Percentiles rank a stretch among this genome's conserved stretches.
These are phyloP conservation scores for Posidonia oceanica DNA, from an alignment of 116 monocot genomes.

Conservation along the genomic window DNA sequence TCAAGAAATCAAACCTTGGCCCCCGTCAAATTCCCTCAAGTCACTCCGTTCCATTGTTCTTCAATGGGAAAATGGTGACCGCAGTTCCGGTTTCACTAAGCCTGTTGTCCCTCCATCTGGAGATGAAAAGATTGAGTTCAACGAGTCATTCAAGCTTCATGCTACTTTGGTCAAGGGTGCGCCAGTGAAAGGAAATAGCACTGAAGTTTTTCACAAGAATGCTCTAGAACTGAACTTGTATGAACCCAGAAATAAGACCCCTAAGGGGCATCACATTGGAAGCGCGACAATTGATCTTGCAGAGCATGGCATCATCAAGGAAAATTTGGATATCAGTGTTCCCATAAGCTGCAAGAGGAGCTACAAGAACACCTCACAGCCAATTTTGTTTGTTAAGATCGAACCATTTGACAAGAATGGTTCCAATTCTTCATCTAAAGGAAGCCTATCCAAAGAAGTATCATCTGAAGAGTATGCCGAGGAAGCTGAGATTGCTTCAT, in stretches of 20 bases:
- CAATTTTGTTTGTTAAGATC: constrained; percentile 52
- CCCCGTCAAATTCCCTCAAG: constrained; percentile 62
- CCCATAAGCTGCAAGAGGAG: constrained; percentile 57
- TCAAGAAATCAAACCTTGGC: constrained; percentile 89
- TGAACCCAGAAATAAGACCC: constrained; percentile 32
- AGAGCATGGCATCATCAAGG: constrained; percentile 48
- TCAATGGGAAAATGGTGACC: constrained; percentile 68
- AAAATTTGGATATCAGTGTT: constrained; percentile 24
- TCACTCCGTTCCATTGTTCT: constrained; percentile 52
- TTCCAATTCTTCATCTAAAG: constrained; percentile 19
- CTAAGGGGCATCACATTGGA: constrained; percentile 55
- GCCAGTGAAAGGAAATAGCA: constrained; percentile 18
- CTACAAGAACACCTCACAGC: constrained; percentile 38
- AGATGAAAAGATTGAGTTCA: constrained; percentile 63
- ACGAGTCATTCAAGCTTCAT: constrained; percentile 64
- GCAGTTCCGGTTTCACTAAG: constrained; percentile 29
- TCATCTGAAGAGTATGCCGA: constrained; percentile 45
- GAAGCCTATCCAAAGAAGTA: constrained; percentile 25
- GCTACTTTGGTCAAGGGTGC: constrained; percentile 38
- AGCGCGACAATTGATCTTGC: constrained; percentile 52
- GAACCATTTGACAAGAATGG: constrained; percentile 25
- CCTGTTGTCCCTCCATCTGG: constrained; percentile 21
- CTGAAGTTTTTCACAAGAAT: constrained; percentile 39
- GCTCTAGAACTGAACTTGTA: constrained; percentile 58
- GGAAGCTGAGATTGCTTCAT: constrained; percentile 71